Evolutionary conservation across 768 basidiomycete genomes (phyloP).

Genomic region (Serendipita vermifera): DNA sequence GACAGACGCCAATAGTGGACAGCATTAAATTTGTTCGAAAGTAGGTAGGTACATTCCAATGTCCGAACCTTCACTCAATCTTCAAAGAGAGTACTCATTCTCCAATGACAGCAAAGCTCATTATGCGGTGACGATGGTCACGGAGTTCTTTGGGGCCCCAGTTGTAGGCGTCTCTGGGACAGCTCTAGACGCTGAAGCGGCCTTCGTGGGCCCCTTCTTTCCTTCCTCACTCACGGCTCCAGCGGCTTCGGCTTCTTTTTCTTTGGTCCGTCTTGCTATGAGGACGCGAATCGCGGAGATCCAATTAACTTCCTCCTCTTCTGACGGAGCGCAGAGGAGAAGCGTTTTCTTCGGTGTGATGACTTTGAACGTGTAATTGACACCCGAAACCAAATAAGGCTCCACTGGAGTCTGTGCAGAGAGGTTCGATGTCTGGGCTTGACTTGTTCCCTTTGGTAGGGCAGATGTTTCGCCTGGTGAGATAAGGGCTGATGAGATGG

Average conservation of each 20-base stretch:
- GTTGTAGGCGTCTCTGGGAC: too few relatives aligned
- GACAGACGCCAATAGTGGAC: too few relatives aligned
- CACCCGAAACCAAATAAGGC: too few relatives aligned
- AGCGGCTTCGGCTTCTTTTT: background rate
- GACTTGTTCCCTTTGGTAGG: too few relatives aligned
- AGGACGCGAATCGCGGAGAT: constrained; percentile 86
- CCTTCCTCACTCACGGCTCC: background rate
- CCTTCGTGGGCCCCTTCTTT: background rate
- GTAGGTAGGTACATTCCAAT: too few relatives aligned
- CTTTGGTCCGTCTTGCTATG: constrained; percentile 49
- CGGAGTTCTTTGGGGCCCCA: background rate
- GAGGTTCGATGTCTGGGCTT: too few relatives aligned
- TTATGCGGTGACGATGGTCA: background rate
- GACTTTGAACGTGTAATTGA: constrained; percentile 77
- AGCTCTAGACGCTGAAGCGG: too few relatives aligned
- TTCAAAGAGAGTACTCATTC: too few relatives aligned
- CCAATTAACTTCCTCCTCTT: constrained; percentile 99
- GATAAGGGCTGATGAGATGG: background rate
- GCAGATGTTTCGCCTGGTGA: constrained; percentile 9
- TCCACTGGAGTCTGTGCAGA: too few relatives aligned
- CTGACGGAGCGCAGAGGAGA: constrained; percentile 82
- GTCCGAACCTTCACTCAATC: too few relatives aligned
- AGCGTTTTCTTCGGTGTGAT: constrained; percentile 87
- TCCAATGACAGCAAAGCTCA: background rate
- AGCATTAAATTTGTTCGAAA: too few relatives aligned